Percentiles rank a stretch among this genome's conserved stretches.
These are phyloP conservation scores for Calonectria honghensis DNA, from an alignment of 2,329 filamentous ascomycete species.

Conservation along the genomic window DNA sequence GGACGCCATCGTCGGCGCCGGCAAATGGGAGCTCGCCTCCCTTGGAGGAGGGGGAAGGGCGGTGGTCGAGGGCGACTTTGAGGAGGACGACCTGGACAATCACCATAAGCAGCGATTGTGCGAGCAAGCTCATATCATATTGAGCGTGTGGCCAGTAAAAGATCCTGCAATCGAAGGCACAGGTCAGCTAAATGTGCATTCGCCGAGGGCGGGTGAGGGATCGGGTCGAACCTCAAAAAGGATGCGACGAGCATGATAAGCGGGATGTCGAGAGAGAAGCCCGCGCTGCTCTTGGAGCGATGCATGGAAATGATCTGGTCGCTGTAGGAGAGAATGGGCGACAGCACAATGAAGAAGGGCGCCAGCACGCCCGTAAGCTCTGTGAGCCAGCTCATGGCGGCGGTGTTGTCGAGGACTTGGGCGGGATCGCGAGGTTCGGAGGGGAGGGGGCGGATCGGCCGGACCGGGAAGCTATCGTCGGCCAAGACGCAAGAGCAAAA, in stretches of 20 bases:
- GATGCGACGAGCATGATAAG: slow-evolving; percentile 84
- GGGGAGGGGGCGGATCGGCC: slow-evolving; percentile 28
- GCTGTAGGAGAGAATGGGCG: slow-evolving; percentile 78
- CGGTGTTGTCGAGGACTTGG: slow-evolving; percentile 64
- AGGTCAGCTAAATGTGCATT: slow-evolving; percentile 45
- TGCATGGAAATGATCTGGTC: slow-evolving; percentile 81
- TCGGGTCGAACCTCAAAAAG: slow-evolving; percentile 74
- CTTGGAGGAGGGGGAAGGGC: slow-evolving; percentile 75
- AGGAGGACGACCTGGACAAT: slow-evolving; percentile 77
- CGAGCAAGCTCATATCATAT: slow-evolving; percentile 78
- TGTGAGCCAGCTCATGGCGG: slow-evolving; percentile 50
- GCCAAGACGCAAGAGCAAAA: slow-evolving; percentile 5
- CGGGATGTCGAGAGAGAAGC: slow-evolving; percentile 82
- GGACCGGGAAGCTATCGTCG: slow-evolving; percentile 30
- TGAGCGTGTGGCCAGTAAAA: slow-evolving; percentile 82
- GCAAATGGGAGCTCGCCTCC: slow-evolving; percentile 80
- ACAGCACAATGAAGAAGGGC: slow-evolving; percentile 78
- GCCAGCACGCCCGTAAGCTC: slow-evolving; percentile 72
- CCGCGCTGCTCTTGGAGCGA: slow-evolving; percentile 77
- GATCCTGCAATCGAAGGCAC: slow-evolving; percentile 67
- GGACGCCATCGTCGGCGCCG: slow-evolving; percentile 64
- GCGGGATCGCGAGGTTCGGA: neutral
- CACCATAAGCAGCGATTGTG: slow-evolving; percentile 81
- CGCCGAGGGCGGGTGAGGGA: slow-evolving; percentile 10
- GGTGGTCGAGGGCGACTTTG: slow-evolving; percentile 81